Base-by-base conservation (phyloP, 371 early-diverging fungal genomes). In the Sporodiniella umbellata region DNA sequence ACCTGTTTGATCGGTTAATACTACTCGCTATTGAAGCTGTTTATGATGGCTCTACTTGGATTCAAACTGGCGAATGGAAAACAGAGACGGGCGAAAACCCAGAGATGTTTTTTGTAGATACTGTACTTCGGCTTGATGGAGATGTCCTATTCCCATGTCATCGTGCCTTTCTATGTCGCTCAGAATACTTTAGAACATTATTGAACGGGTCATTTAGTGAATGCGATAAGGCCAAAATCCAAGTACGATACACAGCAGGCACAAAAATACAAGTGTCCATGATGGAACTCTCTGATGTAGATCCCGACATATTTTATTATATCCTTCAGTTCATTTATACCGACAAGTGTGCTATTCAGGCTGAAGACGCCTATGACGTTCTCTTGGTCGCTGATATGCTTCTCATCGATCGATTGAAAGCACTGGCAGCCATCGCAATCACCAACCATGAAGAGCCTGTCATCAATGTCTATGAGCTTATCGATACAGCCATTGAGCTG, bases 241-340 rank as follows among this genome's bases (percentile, higher is more conserved):
- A 30, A 1, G 45, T 63, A 22, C 37, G 37, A 5, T 60, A n/a
- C n/a, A n/a, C n/a, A n/a, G n/a, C n/a, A n/a, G n/a, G n/a, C n/a
- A n/a, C n/a, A n/a, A n/a, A n/a, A n/a, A n/a, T n/a, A n/a, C n/a
- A n/a, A n/a, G n/a, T 64, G 23, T 61, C 67, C 3, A 22, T 64
- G 18, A 24, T 72, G 28, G 58, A 55, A 31, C 38, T 72, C 12
- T 53, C 52, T n/a, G 56, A 58, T 12, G 33, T 61, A 5, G 19
- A 57, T 0, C 47, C 70, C 3, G 62, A 62, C 26, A 39, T 56
- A 3, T 70, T 73, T 44, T 19, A 33, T 15, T 64, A 62, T 39
- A 48, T 69, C 3, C 43, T 65, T 2, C 68, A 73, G 26, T 73
- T 54, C 42, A 33, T 73, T 19, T 73, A 73, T 42, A 73, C 73